Evolutionary conservation across 768 basidiomycete species (phyloP).

Genomic region (Flagelloscypha sp.): DNA sequence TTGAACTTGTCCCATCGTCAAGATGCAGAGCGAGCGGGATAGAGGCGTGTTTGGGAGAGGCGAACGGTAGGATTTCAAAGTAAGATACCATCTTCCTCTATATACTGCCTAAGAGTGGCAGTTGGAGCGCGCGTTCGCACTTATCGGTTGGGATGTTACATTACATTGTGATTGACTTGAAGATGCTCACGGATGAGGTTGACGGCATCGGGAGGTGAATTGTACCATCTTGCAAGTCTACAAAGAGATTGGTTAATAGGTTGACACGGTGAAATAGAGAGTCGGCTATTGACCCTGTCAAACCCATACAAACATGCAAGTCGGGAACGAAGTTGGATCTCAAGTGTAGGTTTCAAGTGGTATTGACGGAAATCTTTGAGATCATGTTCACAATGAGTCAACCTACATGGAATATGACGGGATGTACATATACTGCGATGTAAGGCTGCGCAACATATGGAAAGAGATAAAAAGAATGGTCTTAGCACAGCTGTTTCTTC

Average conservation of each 20-base stretch:
- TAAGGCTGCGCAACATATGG: too few species aligned
- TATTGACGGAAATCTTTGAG: too few species aligned
- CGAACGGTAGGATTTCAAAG: conserved; percentile 68
- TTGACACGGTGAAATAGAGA: conserved; percentile 10
- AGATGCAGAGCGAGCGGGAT: conserved; percentile 66
- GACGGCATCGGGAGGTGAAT: conserved; percentile 68
- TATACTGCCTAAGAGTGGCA: conserved; percentile 39
- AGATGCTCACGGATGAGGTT: conserved; percentile 66
- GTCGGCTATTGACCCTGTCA: conserved; percentile 61
- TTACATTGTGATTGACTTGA: conserved; percentile 56
- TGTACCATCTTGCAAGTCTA: conserved; percentile 75
- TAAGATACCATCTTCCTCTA: conserved; percentile 61
- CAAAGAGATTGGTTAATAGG: conserved; percentile 5
- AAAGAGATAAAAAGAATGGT: too few species aligned
- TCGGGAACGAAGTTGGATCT: too few species aligned
- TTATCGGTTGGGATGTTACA: conserved; percentile 7
- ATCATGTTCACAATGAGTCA: too few species aligned
- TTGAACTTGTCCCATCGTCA: conserved; percentile 75
- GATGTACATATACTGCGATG: too few species aligned
- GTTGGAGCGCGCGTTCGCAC: conserved; percentile 12
- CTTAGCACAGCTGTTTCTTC: too few species aligned
- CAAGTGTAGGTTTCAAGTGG: too few species aligned
- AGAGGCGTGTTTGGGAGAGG: conserved; percentile 51
- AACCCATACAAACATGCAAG: conserved; percentile 42
- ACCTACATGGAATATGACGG: too few species aligned